Conservation (phyloP, 2,329 filamentous ascomycete genomes). For the Pseudogymnoascus sp. region DNA sequence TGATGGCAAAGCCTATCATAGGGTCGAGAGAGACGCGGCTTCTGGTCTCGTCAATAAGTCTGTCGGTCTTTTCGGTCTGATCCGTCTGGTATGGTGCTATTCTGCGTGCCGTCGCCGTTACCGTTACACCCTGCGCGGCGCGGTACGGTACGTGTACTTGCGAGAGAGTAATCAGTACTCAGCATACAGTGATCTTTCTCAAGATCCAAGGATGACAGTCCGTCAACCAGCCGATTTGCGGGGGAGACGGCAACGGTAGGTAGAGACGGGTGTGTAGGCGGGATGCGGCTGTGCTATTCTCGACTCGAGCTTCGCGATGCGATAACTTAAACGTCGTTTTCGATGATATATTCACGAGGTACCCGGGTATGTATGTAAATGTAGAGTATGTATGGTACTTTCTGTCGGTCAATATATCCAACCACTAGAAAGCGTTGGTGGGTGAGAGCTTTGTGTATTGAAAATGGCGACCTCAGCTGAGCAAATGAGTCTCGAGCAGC, state of each 20-base stretch:
- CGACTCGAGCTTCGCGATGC: neutral
- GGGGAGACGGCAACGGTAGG: neutral
- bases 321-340: neutral
- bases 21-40: neutral
- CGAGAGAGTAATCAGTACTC: slow-evolving; percentile 1
- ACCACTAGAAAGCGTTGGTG: slow-evolving; percentile 4
- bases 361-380: neutral
- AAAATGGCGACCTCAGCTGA: slow-evolving; percentile 1
- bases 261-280: neutral
- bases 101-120: slow-evolving; percentile 3
- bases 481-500: slow-evolving; percentile 2
- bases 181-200: neutral
- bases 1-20: slow-evolving; percentile 9
- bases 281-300: slow-evolving; percentile 3
- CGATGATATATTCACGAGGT: slow-evolving; percentile 7
- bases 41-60: neutral
- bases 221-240: slow-evolving; percentile 1
- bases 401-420: neutral
- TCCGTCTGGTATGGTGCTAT: neutral
- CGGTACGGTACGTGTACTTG: slow-evolving; percentile 3
- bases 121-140: neutral
- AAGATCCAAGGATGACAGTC: neutral
- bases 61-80: neutral
- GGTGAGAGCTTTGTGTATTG: neutral
- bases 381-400: neutral